phyloP scores from a whole-genome alignment of 352 stramenopile genomes.

The Phytophthora idaei region DNA sequence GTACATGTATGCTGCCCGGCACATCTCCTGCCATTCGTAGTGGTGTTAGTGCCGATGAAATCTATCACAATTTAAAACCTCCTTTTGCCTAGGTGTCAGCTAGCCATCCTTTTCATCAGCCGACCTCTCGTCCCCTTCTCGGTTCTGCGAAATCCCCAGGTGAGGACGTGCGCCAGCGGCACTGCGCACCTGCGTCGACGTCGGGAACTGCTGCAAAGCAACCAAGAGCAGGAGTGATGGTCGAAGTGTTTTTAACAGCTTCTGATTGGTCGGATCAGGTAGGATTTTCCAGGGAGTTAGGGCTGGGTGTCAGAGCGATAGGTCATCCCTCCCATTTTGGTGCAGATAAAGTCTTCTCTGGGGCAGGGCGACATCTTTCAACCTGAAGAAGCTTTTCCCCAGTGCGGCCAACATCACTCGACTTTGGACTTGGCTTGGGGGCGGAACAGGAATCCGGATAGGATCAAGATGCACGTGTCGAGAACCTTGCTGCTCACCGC shows the following conservation, averaged over 20 bases:
- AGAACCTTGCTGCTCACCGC: slow-evolving; percentile 26
- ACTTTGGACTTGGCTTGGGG: slow-evolving; percentile 20
- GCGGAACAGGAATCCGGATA: slow-evolving; percentile 21
- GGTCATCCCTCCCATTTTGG: slow-evolving; percentile 23
- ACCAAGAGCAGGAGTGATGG: slow-evolving; percentile 11
- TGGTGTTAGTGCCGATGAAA: too few relatives aligned
- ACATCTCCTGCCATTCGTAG: background rate
- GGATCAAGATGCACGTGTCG: slow-evolving; percentile 29
- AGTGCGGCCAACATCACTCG: slow-evolving; percentile 18
- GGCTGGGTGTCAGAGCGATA: background rate
- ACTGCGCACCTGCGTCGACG: slow-evolving; percentile 6
- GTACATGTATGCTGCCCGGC: background rate
- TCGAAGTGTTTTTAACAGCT: slow-evolving; percentile 1
- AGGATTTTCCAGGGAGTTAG: slow-evolving; percentile 30
- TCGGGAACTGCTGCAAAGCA: slow-evolving; percentile 19
- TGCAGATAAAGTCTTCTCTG: background rate
- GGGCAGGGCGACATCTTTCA: slow-evolving; percentile 27
- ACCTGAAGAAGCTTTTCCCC: slow-evolving; percentile 33
- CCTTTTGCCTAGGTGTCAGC: too few relatives aligned
- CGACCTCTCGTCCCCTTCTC: too few relatives aligned
- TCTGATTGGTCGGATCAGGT: slow-evolving; percentile 34
- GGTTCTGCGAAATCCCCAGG: background rate
- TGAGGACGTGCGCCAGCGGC: background rate
- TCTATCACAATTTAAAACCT: too few relatives aligned
- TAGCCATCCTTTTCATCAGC: background rate